These are phyloP conservation scores for Chlorella sp. DNA, from an alignment of 139 green algal species.

Conservation along the genomic window DNA sequence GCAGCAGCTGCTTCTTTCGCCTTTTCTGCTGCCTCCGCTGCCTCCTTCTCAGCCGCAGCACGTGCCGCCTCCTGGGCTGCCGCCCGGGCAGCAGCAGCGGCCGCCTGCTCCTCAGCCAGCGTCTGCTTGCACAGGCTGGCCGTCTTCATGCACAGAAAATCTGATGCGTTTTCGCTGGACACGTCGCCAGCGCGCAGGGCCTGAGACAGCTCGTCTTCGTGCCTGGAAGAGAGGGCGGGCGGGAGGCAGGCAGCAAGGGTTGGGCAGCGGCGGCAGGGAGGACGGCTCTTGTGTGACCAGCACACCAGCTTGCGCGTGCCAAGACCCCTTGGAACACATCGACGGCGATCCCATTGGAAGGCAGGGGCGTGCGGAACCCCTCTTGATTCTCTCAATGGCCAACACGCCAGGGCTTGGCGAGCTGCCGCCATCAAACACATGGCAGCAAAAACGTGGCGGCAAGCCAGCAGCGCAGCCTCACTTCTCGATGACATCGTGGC, in stretches of 20 bases:
- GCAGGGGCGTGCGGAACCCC: too few relatives aligned
- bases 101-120: background rate
- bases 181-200: constrained; percentile 6
- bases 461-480: too few relatives aligned
- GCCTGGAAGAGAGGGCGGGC: background rate
- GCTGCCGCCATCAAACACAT: too few relatives aligned
- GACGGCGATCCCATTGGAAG: too few relatives aligned
- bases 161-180: background rate
- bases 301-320: too few relatives aligned
- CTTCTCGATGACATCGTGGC: background rate
- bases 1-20: background rate
- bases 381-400: too few relatives aligned
- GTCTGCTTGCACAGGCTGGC: background rate
- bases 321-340: too few relatives aligned
- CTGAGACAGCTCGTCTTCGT: background rate
- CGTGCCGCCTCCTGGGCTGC: background rate
- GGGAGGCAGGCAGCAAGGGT: too few relatives aligned
- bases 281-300: too few relatives aligned
- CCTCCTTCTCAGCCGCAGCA: background rate
- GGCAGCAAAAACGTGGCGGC: too few relatives aligned
- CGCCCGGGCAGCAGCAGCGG: background rate
- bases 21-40: background rate
- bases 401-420: too few relatives aligned
- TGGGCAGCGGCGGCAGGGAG: too few relatives aligned
- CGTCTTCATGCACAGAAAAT: background rate